phyloP scores from a whole-genome alignment of 176 grass and related monocot species.

The Oryza australiensis region DNA sequence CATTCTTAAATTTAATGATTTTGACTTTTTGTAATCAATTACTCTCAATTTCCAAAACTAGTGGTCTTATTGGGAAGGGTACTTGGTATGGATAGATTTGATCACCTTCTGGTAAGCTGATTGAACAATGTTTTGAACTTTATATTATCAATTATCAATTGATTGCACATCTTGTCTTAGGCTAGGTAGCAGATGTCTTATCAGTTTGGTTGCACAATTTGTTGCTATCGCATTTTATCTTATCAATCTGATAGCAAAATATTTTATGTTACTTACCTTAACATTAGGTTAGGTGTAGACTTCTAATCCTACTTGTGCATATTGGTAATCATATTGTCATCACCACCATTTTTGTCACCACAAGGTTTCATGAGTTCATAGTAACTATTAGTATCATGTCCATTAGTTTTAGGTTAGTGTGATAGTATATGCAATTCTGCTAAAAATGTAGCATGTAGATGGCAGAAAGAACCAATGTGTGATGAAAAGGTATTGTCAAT shows the following conservation, averaged over 20 bases:
- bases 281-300: not conserved
- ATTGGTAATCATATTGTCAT: not conserved
- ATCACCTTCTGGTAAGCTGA: constrained; percentile 13
- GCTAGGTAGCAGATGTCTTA: not conserved
- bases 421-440: not conserved
- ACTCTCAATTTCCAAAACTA: not conserved
- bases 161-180: not conserved
- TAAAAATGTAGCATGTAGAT: not conserved
- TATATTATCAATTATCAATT: not conserved
- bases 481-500: constrained; percentile 10
- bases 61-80: not conserved
- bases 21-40: constrained; percentile 28
- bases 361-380: not conserved
- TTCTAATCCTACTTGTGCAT: not conserved
- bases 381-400: not conserved
- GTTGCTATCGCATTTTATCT: not conserved
- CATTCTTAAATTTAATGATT: constrained; percentile 28
- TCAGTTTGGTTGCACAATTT: not conserved
- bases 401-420: not conserved
- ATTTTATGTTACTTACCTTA: not conserved
- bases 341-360: not conserved
- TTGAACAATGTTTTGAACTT: not conserved
- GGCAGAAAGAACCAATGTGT: not conserved
- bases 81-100: constrained; percentile 12
- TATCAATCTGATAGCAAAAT: not conserved